Evolutionary conservation across 805 yeast genomes (phyloP).

Genomic region (Pichia paraexigua): DNA sequence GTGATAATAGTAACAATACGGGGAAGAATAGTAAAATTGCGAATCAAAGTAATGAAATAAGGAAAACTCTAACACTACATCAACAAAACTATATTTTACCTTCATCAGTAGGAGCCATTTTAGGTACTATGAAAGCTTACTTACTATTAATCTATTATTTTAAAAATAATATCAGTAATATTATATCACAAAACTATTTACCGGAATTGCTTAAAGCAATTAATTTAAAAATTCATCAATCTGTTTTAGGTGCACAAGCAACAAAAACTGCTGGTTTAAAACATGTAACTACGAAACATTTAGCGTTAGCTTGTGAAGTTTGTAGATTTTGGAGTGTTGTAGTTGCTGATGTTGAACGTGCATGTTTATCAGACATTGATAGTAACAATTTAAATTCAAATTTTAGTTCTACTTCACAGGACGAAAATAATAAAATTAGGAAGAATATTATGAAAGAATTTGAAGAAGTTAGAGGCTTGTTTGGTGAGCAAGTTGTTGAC

Average conservation of each 20-base stretch:
- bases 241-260: conserved; percentile 70
- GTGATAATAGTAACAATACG: conserved; percentile 21
- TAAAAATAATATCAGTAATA: conserved; percentile 20
- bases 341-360: conserved; percentile 13
- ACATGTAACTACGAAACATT: conserved; percentile 66
- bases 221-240: conserved; percentile 48
- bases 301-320: conserved; percentile 62
- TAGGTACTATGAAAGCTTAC: conserved; percentile 41
- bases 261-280: conserved; percentile 64
- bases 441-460: conserved; percentile 29
- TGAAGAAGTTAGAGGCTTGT: conserved; percentile 33
- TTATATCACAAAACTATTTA: conserved; percentile 25
- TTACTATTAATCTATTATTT: conserved; percentile 33
- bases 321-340: conserved; percentile 39
- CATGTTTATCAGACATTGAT: conserved; percentile 14
- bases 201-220: conserved; percentile 40
- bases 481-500: conserved; percentile 55
- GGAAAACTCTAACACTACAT: conserved; percentile 36
- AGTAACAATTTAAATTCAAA: conserved; percentile 15
- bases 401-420: conserved; percentile 20
- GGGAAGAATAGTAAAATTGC: not conserved
- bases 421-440: conserved; percentile 13
- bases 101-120: conserved; percentile 35
- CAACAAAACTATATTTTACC: conserved; percentile 54
- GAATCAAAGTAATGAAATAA: conserved; percentile 1